Evolutionary conservation across 495 filamentous ascomycete genomes (phyloP).

Genomic region (Penicillium antarcticum): DNA sequence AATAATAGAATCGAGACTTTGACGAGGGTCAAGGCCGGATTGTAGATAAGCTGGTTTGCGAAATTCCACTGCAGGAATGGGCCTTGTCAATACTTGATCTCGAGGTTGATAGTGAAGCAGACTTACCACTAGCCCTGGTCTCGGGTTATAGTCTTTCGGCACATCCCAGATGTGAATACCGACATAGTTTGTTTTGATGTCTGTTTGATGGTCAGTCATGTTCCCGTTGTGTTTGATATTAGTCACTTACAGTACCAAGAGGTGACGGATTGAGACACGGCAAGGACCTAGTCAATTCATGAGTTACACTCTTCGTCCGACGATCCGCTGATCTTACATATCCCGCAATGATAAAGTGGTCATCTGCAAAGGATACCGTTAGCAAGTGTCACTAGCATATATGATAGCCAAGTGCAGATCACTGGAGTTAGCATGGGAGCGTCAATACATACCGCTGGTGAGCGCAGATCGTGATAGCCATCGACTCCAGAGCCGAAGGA

Average conservation of each 20-base stretch:
- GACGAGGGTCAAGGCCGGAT: slow-evolving; percentile 58
- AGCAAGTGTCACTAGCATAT: not conserved
- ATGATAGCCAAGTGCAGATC: slow-evolving; percentile 3
- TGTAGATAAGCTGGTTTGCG: slow-evolving; percentile 60
- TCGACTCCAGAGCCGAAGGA: slow-evolving; percentile 42
- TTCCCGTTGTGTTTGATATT: not conserved
- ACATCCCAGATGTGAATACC: slow-evolving; percentile 47
- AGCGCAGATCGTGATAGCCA: slow-evolving; percentile 33
- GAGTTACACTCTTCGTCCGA: not conserved
- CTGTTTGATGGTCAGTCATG: slow-evolving; percentile 18
- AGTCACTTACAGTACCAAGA: slow-evolving; percentile 30
- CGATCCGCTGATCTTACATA: slow-evolving; percentile 13
- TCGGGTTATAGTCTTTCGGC: slow-evolving; percentile 25
- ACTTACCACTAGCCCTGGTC: slow-evolving; percentile 20
- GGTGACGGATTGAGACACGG: slow-evolving; percentile 22
- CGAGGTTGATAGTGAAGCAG: not conserved
- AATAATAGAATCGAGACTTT: slow-evolving; percentile 55
- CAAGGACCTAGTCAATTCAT: slow-evolving; percentile 18
- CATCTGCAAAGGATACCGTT: slow-evolving; percentile 15
- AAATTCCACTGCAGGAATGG: slow-evolving; percentile 35
- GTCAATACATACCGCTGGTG: slow-evolving; percentile 17
- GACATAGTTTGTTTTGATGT: slow-evolving; percentile 51
- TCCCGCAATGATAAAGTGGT: slow-evolving; percentile 19
- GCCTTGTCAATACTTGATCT: not conserved
- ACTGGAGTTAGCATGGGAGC: not conserved